Evolutionary conservation across 164 flowering plant species (phyloP), one percentile per base, ranked within the genome.

Genomic region (Brasenia schreberi): DNA sequence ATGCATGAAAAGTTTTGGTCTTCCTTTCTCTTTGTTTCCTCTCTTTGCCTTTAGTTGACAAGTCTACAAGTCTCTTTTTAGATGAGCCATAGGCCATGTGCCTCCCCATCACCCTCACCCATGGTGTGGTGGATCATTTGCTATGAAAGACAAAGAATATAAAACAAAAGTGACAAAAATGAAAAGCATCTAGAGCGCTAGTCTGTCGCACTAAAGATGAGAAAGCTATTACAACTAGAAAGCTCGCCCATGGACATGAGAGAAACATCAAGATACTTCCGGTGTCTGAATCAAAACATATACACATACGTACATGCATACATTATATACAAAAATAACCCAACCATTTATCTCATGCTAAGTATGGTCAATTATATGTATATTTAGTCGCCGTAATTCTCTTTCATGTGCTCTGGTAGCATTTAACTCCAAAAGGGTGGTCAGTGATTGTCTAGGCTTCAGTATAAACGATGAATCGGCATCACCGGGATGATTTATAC

Each of bases 111-210:
- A 74, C 74, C 74, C 69, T 77, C 74, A 75, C 56, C 74, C 59
- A 45, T 69, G 74, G 39, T 33, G 39, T 33, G 62, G 72, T 72
- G 81, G 79, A 74, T 78, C 79, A 76, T 72, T 49, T 72, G 73
- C 71, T 64, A 78, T 66, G 84, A 77, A 77, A 81, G 84, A 81
- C 84, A 81, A 81, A 77, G 68, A 72, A 66, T 65, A 69, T 43
- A 49, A 66, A 71, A 71, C 69, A 66, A 66, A 71, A 66, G 69
- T 45, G 69, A 66, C 53, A 42, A 56, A 71, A 66, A 71, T 49
- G 19, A 56, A 71, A 66, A 71, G 69, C 66, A 62, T 42, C 19
- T 16, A 60, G 63, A 66, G 73, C 65, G 72, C 68, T 49, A 70
- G 65, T 64, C 65, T 65, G 72, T 65, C 72, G 61, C 72, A 49